phyloP scores from a whole-genome alignment of 2,329 filamentous ascomycete species.

The Incumbomyces delicatus region DNA sequence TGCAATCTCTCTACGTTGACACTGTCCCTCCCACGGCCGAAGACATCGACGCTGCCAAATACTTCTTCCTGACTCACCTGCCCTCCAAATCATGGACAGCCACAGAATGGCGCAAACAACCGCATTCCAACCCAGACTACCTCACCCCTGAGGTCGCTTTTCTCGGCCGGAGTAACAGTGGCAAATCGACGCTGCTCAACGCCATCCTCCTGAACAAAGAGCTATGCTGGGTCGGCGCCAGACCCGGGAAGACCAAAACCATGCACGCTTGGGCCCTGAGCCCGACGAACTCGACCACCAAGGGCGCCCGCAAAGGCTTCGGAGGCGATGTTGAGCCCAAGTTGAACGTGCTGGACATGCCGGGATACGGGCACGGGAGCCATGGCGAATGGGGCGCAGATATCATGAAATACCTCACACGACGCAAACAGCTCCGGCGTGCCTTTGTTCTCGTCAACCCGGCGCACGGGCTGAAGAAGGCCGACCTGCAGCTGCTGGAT shows the following conservation, averaged over 20 bases:
- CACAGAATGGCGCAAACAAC: conserved; percentile 50
- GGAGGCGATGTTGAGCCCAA: conserved; percentile 27
- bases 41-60: conserved; percentile 33
- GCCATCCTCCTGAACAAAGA: conserved; percentile 41
- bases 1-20: conserved; percentile 36
- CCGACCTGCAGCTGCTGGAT: conserved; percentile 48
- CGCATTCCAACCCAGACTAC: conserved; percentile 31
- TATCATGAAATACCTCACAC: conserved; percentile 58
- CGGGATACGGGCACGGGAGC: conserved; percentile 58
- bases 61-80: conserved; percentile 38
- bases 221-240: conserved; percentile 24
- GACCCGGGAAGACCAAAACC: conserved; percentile 51
- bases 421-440: conserved; percentile 51
- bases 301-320: conserved; percentile 23
- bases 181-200: conserved; percentile 59
- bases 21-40: conserved; percentile 34
- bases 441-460: conserved; percentile 58
- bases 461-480: conserved; percentile 53
- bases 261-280: conserved; percentile 59
- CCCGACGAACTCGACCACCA: conserved; percentile 28
- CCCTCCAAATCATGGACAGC: conserved; percentile 52
- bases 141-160: conserved; percentile 54
- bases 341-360: conserved; percentile 59
- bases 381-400: conserved; percentile 54
- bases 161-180: conserved; percentile 60